Evolutionary conservation across 108 stramenopile species (phyloP).

Genomic region (Nannochloropsis oceanica): DNA sequence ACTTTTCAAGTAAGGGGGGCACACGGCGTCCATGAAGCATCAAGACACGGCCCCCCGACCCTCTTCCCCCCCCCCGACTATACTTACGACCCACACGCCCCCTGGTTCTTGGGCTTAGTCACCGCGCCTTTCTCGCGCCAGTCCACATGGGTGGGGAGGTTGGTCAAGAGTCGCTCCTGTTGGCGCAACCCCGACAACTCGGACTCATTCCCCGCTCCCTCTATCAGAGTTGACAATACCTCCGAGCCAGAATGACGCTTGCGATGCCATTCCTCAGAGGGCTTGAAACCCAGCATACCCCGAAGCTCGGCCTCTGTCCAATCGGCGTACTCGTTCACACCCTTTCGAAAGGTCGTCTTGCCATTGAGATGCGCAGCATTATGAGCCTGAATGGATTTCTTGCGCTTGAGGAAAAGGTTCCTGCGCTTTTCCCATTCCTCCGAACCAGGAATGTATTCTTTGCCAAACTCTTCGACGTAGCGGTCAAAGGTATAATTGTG

Average conservation of each 20-base stretch:
- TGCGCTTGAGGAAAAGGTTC: background rate
- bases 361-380: background rate
- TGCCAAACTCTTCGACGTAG: background rate
- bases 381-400: background rate
- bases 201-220: background rate
- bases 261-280: background rate
- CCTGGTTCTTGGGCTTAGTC: slow-evolving; percentile 44
- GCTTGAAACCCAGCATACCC: background rate
- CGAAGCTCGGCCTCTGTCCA: background rate
- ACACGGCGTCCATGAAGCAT: background rate
- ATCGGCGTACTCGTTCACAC: background rate
- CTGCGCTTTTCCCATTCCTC: background rate
- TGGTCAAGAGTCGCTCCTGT: background rate
- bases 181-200: background rate
- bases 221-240: background rate
- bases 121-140: slow-evolving; percentile 32
- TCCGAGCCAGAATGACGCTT: background rate
- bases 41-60: background rate
- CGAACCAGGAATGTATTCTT: background rate
- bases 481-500: background rate
- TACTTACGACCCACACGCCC: slow-evolving; percentile 24
- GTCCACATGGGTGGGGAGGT: slow-evolving; percentile 14
- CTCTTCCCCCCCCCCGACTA: background rate
- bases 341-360: background rate
- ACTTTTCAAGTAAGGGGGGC: background rate